Evolutionary conservation across 805 yeast species (phyloP), one percentile per base, ranked within the genome.

Genomic region (Kodamaea nitidulidarum): DNA sequence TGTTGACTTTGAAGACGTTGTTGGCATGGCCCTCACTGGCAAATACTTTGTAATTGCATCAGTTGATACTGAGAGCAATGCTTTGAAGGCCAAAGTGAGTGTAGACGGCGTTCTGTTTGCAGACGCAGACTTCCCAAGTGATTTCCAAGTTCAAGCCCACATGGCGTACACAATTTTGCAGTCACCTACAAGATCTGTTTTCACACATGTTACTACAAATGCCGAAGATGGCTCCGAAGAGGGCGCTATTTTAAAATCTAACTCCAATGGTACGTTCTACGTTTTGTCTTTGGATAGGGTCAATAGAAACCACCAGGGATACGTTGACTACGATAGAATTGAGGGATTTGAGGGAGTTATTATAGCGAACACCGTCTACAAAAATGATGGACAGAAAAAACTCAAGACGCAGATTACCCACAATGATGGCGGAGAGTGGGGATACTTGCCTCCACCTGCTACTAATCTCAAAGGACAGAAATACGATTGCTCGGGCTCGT

Each of bases 361-460:
- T 1, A 48, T 90, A 7, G 75, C 84, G 15, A 91, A 91, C 58
- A 65, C 75, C 4, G 95, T 90, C 3, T 45, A 61, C 7, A 60
- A 65, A 1, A 73, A 73, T 6, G 63, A 67, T 4, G 52, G 45
- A 0, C 48, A 57, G 7, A 90, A 90, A 58, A 59, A 68, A 46
- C 58, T 91, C 43, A 80, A 79, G 56, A 75, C 96, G 0, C 72
- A 68, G 58, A 85, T 90, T 39, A 78, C 97, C 0, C 87, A 81
- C 54, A 88, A 88, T 58, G 97, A 93, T 59, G 98, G 96, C 41
- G 86, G 91, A 3, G 81, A 82, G 45, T 91, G 98, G 97, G 59
- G 70, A 4, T 78, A 67, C 43, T 50, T 93, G 14, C 54, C 59
- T 1, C 91, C 97, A 4, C 97, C 97, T 4, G 42, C 62, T 1